phyloP scores from a whole-genome alignment of 1,284 basidiomycete genomes.

The Sporisorium graminicola region DNA sequence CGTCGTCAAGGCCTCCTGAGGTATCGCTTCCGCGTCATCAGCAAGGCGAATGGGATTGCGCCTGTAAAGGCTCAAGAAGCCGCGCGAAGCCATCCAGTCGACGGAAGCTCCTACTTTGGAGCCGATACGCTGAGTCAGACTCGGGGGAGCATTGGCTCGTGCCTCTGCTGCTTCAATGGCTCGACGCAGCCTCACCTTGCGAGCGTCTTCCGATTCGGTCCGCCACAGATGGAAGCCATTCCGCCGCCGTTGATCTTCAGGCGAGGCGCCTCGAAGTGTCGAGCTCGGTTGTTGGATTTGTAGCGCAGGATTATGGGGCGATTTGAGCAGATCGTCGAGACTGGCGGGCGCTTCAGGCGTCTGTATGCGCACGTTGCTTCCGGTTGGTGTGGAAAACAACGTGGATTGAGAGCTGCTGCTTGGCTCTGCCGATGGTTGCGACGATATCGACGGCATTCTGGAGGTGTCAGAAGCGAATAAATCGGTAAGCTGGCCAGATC shows the following conservation, averaged over 20 bases:
- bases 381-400: neutral
- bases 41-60: constrained; percentile 9
- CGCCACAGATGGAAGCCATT: constrained; percentile 60
- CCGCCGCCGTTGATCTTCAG: constrained; percentile 41
- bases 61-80: constrained; percentile 29
- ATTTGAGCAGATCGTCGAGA: constrained; percentile 48
- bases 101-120: neutral
- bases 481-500: neutral
- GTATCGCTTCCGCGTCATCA: neutral
- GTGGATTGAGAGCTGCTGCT: constrained; percentile 25
- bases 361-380: constrained; percentile 20
- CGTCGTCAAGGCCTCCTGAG: neutral
- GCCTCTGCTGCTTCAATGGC: constrained; percentile 24
- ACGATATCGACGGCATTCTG: constrained; percentile 22
- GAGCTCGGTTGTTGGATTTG: constrained; percentile 19
- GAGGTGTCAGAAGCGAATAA: neutral
- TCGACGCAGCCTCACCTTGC: constrained; percentile 21
- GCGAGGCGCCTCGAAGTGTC: constrained; percentile 27
- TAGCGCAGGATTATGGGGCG: constrained; percentile 38
- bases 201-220: constrained; percentile 50
- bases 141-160: constrained; percentile 16
- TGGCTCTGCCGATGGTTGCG: constrained; percentile 9
- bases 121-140: neutral
- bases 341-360: constrained; percentile 45
- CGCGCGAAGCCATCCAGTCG: constrained; percentile 1